A percentile compares a stretch with the other conserved stretches of the same genome.
Conservation (phyloP, 805 yeast species). For the Ogataea corticis region DNA sequence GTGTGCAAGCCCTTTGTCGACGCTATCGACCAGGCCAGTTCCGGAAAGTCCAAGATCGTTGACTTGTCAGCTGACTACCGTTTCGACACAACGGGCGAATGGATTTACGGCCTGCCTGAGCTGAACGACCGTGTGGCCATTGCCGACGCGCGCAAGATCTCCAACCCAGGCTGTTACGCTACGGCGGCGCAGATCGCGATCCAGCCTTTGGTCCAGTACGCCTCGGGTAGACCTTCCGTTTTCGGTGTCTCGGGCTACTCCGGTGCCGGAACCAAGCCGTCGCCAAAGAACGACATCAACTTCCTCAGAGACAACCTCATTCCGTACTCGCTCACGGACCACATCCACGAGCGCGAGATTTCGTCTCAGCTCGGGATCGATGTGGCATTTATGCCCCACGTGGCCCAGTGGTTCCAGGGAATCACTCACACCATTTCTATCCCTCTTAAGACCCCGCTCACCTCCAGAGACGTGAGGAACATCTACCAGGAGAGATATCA, state of each 20-base stretch:
- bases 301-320: constrained; percentile 79
- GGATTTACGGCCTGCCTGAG: constrained; percentile 97
- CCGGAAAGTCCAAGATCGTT: constrained; percentile 75
- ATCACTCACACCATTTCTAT: constrained; percentile 89
- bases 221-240: constrained; percentile 73
- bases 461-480: constrained; percentile 80
- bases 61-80: constrained; percentile 96
- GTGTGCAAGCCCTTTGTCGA: constrained; percentile 88
- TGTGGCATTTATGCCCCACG: constrained; percentile 94
- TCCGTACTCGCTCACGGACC: constrained; percentile 95
- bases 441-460: constrained; percentile 72
- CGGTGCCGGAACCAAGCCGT: constrained; percentile 99
- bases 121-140: constrained; percentile 67
- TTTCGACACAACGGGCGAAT: constrained; percentile 82
- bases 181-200: constrained; percentile 95
- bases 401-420: constrained; percentile 99
- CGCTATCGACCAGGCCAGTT: constrained; percentile 64
- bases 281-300: constrained; percentile 87
- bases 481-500: constrained; percentile 85
- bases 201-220: constrained; percentile 75
- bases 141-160: constrained; percentile 72
- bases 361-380: constrained; percentile 73
- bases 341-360: constrained; percentile 93
- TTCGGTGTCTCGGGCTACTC: constrained; percentile 98
- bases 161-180: constrained; percentile 99